Evolutionary conservation across 768 basidiomycete genomes (phyloP), one percentile per base, ranked within the genome.

Genomic region (Coprinopsis sp.): DNA sequence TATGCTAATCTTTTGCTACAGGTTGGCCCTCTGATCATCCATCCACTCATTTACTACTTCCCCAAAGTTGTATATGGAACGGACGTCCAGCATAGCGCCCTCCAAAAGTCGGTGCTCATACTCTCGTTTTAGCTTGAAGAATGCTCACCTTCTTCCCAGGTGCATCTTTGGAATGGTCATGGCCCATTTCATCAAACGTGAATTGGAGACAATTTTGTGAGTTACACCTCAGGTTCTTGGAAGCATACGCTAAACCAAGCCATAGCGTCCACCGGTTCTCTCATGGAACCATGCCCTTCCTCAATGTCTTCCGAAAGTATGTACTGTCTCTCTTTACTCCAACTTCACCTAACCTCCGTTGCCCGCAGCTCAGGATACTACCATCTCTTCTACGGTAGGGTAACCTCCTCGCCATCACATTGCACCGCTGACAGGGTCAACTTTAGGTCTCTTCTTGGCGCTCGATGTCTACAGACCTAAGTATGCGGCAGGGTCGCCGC

Each of bases 221-320:
- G 84, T 63, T n/a, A 3, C 22, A 12, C 13, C 2, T 14, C 33
- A 22, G 34, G 6, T 23, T 21, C 28, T 44, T 6, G 25, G 24
- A 34, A 23, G 19, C 5, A 23, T 52, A 38, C 56, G 10, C 42
- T 19, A 34, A 7, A 29, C 8, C 25, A 12, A 19, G 16, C 41
- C 12, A 6, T 41, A 91, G 88, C 58, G 80, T 99, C 1, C 96
- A 99, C 63, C 87, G 90, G 10, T 98, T 97, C 75, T 97, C 93
- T 24, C 81, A 92, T 66, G 87, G 82, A 1, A 96, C 95, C 0
- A 95, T 98, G 88, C 96, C 95, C 1, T 65, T 84, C 48, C 58
- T 60, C 49, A 89, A 91, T 60, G 77, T 98, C 28, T 84, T 95
- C 72, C 87, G 84, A 64, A 99, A 99, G 95, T 96, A 46, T 23